These are phyloP conservation scores for Haematococcus sp. DNA, from an alignment of 139 green algal species.

Conservation along the genomic window DNA sequence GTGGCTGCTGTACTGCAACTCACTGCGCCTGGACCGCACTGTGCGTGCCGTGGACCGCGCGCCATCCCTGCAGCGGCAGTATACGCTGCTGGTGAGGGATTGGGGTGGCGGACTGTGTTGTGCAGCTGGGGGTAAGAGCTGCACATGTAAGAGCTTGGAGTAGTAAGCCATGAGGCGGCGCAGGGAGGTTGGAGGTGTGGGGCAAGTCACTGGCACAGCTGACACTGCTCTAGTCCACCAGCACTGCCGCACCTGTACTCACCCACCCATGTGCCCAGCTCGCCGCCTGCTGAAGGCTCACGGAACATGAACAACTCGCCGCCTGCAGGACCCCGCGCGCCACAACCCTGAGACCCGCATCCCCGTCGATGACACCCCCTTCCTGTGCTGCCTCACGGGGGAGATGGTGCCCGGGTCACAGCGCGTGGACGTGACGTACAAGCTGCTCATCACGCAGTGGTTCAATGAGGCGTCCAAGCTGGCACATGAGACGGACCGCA, in stretches of 20 bases:
- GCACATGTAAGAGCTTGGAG: no score
- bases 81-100: not conserved
- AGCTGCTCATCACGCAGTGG: slow-evolving; percentile 41
- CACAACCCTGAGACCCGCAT: not conserved
- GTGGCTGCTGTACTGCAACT: slow-evolving; percentile 37
- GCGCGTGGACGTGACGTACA: slow-evolving; percentile 38
- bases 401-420: slow-evolving; percentile 5
- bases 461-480: slow-evolving; percentile 20
- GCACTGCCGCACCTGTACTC: no score
- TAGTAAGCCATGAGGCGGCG: not conserved
- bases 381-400: slow-evolving; percentile 25
- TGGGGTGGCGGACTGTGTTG: not conserved
- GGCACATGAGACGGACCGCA: slow-evolving; percentile 25
- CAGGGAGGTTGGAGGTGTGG: no score
- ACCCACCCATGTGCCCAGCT: no score
- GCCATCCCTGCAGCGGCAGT: slow-evolving; percentile 2
- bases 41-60: not conserved
- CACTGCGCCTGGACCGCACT: slow-evolving; percentile 23
- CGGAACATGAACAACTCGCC: no score
- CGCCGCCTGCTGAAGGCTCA: no score
- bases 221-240: no score
- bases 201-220: no score
- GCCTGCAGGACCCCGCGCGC: not conserved
- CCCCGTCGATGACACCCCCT: slow-evolving; percentile 3
- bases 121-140: not conserved